Conservation (phyloP, 495 filamentous ascomycete genomes). For the Talaromyces adpressus region DNA sequence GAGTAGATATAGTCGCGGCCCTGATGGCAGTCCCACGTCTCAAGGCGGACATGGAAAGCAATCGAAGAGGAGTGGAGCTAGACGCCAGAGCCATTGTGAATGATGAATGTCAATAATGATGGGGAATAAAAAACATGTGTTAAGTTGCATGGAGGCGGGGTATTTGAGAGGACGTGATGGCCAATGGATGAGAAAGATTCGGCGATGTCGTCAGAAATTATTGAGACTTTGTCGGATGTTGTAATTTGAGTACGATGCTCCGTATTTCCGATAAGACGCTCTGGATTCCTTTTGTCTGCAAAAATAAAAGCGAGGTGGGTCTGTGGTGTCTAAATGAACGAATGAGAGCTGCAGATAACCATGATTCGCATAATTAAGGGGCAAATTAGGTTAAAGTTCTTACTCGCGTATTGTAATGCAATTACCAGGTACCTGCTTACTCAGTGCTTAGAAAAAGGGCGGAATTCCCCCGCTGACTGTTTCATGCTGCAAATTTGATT, state of each 20-base stretch:
- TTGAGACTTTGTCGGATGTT: not conserved
- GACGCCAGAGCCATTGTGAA: not conserved
- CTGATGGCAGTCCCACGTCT: not conserved
- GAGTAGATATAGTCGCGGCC: conserved; percentile 1
- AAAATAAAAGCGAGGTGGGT: not conserved
- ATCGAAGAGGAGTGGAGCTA: conserved; percentile 4
- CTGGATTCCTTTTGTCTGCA: too few relatives aligned
- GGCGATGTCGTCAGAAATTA: not conserved
- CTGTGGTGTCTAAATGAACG: not conserved
- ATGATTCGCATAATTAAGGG: not conserved
- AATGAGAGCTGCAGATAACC: not conserved
- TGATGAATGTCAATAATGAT: not conserved
- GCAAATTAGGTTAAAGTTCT: not conserved
- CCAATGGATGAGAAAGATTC: not conserved
- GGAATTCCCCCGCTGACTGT: not conserved
- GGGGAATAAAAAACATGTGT: not conserved
- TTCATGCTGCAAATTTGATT: too few relatives aligned
- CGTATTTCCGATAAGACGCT: not conserved
- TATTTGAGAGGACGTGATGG: not conserved
- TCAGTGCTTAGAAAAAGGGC: not conserved
- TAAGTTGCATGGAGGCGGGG: not conserved
- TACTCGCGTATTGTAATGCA: not conserved
- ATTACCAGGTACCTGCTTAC: not conserved
- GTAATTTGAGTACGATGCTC: not conserved
- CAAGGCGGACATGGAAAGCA: not conserved